A percentile compares a stretch with the other conserved stretches of the same genome.
phyloP scores from a whole-genome alignment of 148 eudicot genomes.

The Fagopyrum tataricum region DNA sequence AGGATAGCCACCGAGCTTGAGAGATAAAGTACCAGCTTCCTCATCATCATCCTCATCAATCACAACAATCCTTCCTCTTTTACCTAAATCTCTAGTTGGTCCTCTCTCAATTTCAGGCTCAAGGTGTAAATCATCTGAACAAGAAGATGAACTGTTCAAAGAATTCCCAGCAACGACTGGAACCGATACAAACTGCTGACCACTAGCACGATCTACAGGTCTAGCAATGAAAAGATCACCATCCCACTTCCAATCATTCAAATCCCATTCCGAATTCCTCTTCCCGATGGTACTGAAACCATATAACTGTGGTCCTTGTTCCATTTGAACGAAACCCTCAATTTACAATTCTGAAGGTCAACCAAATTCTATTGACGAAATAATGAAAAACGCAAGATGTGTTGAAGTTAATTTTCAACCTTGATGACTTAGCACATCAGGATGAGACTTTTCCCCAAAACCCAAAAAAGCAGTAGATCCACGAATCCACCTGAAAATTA shows the following conservation, averaged over 20 bases:
- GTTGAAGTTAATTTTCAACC: not conserved
- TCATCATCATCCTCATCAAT: constrained; percentile 37
- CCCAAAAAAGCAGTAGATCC: not conserved
- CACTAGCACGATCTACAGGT: constrained; percentile 27
- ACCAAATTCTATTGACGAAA: not conserved
- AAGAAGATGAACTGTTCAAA: constrained; percentile 42
- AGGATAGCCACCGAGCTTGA: constrained; percentile 47
- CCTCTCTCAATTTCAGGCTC: constrained; percentile 47
- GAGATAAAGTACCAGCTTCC: constrained; percentile 39
- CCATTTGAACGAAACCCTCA: not conserved
- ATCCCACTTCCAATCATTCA: constrained; percentile 91
- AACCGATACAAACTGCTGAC: constrained; percentile 22
- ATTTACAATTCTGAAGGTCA: not conserved
- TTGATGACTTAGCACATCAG: not conserved
- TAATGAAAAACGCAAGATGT: not conserved
- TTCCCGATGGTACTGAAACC: constrained; percentile 33
- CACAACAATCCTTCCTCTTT: constrained; percentile 35
- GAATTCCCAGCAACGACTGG: constrained; percentile 17
- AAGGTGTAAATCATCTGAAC: constrained; percentile 34
- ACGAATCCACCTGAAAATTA: not conserved
- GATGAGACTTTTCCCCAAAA: not conserved
- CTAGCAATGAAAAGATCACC: constrained; percentile 60
- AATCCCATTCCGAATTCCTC: constrained; percentile 65
- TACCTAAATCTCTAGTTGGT: not conserved
- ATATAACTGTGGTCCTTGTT: constrained; percentile 6